These are phyloP conservation scores for Anaeramoeba flamelloides DNA, from an alignment of 78 protist genomes.

Conservation along the genomic window DNA sequence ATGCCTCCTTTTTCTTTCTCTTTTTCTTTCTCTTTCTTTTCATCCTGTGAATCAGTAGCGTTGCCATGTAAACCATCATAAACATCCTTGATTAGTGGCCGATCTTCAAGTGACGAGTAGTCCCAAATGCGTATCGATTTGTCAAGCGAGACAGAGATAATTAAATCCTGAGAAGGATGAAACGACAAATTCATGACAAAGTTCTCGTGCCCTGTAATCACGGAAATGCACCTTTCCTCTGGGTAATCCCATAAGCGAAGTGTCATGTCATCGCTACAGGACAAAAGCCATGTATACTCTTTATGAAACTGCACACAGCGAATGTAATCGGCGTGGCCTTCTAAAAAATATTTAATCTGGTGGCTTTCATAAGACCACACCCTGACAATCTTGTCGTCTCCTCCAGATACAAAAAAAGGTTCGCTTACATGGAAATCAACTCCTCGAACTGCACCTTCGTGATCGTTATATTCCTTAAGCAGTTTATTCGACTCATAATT, in stretches of 20 bases:
- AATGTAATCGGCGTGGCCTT: constrained; percentile 24
- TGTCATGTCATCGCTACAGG: constrained; percentile 87
- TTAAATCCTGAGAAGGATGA: constrained; percentile 79
- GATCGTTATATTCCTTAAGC: neutral
- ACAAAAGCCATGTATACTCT: constrained; percentile 89
- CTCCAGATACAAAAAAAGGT: constrained; percentile 81
- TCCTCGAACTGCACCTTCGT: constrained; percentile 64
- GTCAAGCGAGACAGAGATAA: constrained; percentile 93
- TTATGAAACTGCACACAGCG: constrained; percentile 87
- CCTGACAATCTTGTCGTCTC: constrained; percentile 84
- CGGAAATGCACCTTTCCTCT: constrained; percentile 59
- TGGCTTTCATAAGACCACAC: constrained; percentile 50
- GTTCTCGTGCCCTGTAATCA: constrained; percentile 95
- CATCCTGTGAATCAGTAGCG: neutral
- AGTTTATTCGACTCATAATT: neutral
- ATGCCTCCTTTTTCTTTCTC: no score
- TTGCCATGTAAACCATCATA: neutral
- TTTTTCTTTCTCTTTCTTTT: no score
- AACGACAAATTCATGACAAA: constrained; percentile 94
- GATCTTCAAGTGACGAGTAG: constrained; percentile 43
- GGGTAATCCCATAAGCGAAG: constrained; percentile 99
- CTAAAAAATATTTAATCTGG: neutral
- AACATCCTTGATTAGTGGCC: no score
- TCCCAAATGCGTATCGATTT: constrained; percentile 95
- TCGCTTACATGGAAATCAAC: constrained; percentile 92